Evolutionary conservation across 371 early-diverging fungal genomes (phyloP), one percentile per base, ranked within the genome.

Genomic region (Edhazardia aedis): DNA sequence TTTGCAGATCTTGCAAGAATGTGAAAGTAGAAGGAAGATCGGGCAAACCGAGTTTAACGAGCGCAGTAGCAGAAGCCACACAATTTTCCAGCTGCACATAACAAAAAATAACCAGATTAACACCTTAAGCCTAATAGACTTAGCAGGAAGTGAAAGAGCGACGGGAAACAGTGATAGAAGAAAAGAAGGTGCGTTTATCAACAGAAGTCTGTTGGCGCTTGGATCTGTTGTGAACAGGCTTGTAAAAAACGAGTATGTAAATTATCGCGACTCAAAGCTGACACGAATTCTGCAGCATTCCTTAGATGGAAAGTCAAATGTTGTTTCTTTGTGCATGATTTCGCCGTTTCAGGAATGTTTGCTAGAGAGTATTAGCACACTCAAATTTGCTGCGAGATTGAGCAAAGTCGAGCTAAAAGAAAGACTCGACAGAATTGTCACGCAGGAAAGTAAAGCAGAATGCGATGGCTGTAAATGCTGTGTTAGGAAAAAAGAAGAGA

Each of bases 131-230:
- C 76, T 98, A 52, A 90, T 93, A 46, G 99, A 98, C 81, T 74
- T 98, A 64, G 99, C 99, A 27, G 96, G 99, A 67, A 92, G 92
- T 27, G 95, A 98, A 77, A 88, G 89, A 30, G 84, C 90, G 0
- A 81, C 80, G 14, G 88, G 90, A n/a, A 82, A 85, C 43, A 11
- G 22, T 11, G 22, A 26, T 12, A 74, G 89, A 42, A 71, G 92
- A 40, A 82, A 81, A 63, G 93, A 96, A 62, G 85, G 88, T 1
- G 83, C 86, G 65, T 82, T 84, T 16, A 96, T 96, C 59, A 96
- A 96, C 73, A 87, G 83, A 70, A 85, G 86, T 65, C 69, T 96
- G 50, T 80, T 80, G 37, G 77, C 80, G 44, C 71, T 96, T 0
- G 86, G 88, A 28, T 86, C 88, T 75, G 93, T 94, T 1, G 86